Percentiles rank a stretch among this genome's conserved stretches.
Conservation (phyloP, 176 grass and related monocot species). For the Urochloa ruziziensis region DNA sequence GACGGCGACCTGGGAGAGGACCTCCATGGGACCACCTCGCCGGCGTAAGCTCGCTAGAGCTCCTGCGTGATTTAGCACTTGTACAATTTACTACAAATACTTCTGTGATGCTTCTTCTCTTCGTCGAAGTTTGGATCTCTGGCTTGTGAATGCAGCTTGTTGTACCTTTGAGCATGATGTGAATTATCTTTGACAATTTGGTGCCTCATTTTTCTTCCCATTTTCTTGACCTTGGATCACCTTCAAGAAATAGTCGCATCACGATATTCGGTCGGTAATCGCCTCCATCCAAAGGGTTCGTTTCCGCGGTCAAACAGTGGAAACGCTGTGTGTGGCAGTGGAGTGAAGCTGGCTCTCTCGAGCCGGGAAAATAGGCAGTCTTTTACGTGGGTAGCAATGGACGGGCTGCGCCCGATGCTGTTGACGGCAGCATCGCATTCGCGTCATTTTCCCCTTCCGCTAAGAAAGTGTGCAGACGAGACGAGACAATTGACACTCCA, state of each 20-base stretch:
- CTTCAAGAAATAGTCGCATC: background rate
- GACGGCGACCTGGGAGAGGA: slow-evolving; percentile 31
- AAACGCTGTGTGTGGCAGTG: slow-evolving; percentile 23
- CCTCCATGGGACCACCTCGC: slow-evolving; percentile 22
- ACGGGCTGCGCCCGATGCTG: background rate
- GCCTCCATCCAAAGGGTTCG: background rate
- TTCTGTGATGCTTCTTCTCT: background rate
- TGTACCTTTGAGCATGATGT: slow-evolving; percentile 18
- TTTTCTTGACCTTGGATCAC: background rate
- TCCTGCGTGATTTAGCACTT: background rate
- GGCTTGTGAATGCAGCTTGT: background rate
- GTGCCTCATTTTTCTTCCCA: background rate
- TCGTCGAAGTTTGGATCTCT: slow-evolving; percentile 5
- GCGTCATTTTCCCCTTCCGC: background rate
- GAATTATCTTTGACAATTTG: background rate
- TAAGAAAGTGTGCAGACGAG: background rate
- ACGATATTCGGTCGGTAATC: slow-evolving; percentile 8
- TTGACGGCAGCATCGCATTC: background rate
- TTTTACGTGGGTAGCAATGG: slow-evolving; percentile 11
- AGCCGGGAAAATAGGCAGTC: background rate
- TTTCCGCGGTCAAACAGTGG: background rate
- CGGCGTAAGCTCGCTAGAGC: background rate
- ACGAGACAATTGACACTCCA: background rate
- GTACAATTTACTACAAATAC: background rate
- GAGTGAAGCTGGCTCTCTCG: slow-evolving; percentile 15